These are phyloP conservation scores for Claviceps pazoutovae DNA, from an alignment of 2,329 filamentous ascomycete species.

Conservation along the genomic window DNA sequence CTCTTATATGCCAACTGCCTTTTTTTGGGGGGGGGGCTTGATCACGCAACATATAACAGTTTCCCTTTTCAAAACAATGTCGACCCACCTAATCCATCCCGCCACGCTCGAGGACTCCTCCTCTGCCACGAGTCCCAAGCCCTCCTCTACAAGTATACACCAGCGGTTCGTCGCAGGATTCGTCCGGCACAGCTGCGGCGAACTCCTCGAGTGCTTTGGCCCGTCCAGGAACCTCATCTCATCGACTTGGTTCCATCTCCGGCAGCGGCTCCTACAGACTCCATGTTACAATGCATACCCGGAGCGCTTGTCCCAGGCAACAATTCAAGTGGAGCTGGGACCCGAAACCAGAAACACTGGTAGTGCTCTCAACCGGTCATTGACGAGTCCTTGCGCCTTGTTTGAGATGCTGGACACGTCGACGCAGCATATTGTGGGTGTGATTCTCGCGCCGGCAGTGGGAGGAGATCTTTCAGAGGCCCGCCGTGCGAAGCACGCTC, in stretches of 20 bases:
- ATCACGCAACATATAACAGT: not conserved
- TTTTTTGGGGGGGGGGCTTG: too few species aligned
- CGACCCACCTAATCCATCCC: not conserved
- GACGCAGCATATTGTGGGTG: conserved; percentile 1
- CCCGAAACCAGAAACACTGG: not conserved
- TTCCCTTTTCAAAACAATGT: too few species aligned
- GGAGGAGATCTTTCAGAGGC: too few species aligned
- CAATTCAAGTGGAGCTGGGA: not conserved
- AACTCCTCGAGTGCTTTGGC: conserved; percentile 5
- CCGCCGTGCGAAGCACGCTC: too few species aligned
- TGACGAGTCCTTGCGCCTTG: not conserved
- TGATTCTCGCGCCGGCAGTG: conserved; percentile 1
- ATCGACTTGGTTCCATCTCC: conserved; percentile 1
- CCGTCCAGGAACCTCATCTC: not conserved
- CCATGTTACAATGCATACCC: conserved; percentile 2
- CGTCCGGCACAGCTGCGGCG: conserved; percentile 4
- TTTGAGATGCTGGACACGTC: not conserved
- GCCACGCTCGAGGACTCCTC: not conserved
- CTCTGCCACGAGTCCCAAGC: not conserved
- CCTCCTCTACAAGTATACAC: conserved; percentile 2
- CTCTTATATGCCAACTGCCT: too few species aligned
- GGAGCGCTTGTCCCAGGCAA: not conserved
- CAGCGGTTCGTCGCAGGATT: conserved; percentile 5
- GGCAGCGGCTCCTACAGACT: conserved; percentile 1
- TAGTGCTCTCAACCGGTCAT: not conserved